phyloP scores from a whole-genome alignment of 345 rosid species.

The Brassica cretica region DNA sequence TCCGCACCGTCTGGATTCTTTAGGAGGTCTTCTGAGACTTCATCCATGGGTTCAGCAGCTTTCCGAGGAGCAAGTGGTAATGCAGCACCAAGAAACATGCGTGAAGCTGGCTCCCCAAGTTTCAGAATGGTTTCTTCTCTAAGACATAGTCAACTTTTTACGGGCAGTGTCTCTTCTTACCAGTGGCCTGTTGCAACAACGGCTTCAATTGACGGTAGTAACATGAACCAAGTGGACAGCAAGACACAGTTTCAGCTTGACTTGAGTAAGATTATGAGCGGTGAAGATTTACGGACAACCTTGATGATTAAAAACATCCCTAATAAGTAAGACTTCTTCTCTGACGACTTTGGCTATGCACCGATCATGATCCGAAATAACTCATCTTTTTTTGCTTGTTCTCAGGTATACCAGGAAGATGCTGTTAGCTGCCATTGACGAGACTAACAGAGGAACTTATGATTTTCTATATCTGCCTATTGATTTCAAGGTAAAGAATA shows the following conservation, averaged over 20 bases:
- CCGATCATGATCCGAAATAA: not conserved
- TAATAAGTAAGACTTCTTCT: slow-evolving; percentile 46
- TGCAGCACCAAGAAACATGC: slow-evolving; percentile 45
- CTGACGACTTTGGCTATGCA: not conserved
- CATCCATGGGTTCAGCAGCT: slow-evolving; percentile 57
- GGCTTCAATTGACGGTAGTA: slow-evolving; percentile 50
- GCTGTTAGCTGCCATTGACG: slow-evolving; percentile 78
- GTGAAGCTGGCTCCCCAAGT: slow-evolving; percentile 53
- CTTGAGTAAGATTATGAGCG: slow-evolving; percentile 64
- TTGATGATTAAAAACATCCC: slow-evolving; percentile 65
- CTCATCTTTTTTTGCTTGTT: slow-evolving; percentile 2
- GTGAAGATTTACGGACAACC: slow-evolving; percentile 63
- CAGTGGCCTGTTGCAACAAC: slow-evolving; percentile 41
- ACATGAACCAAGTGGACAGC: slow-evolving; percentile 53
- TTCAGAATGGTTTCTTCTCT: slow-evolving; percentile 66
- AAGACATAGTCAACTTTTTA: slow-evolving; percentile 54
- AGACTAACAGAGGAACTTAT: slow-evolving; percentile 60
- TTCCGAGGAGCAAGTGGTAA: slow-evolving; percentile 47
- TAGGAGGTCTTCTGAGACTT: slow-evolving; percentile 64
- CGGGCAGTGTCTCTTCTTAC: slow-evolving; percentile 54
- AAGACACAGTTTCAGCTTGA: slow-evolving; percentile 78
- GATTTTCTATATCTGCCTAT: slow-evolving; percentile 78
- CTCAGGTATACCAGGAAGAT: slow-evolving; percentile 71
- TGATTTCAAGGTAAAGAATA: slow-evolving; percentile 64
- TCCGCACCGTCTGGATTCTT: slow-evolving; percentile 86